Base-by-base conservation (phyloP, 148 eudicot genomes). In the Vaccinium macrocarpon region DNA sequence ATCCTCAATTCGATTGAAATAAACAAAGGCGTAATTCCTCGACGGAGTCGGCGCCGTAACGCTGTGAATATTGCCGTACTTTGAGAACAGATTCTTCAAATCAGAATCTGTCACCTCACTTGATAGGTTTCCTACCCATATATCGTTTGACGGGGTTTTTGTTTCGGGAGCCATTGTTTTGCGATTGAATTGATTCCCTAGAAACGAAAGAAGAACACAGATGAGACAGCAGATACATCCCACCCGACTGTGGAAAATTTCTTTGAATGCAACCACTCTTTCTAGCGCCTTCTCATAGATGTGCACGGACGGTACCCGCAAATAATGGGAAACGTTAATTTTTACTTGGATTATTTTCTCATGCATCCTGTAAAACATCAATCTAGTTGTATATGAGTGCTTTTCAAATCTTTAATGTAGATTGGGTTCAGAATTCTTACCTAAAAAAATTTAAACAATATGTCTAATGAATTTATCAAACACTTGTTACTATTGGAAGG, bases 101-200 rank as follows among this genome's bases (percentile, higher is more conserved):
- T 96, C 98, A 0, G 96, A 49, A 29, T 94, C 96, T 0, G 91
- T 83, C 0, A 94, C 91, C 1, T 92, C 93, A 23, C 86, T 29
- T 0, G 95, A 62, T 48, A 96, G 19, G 81, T 94, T 96, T 2
- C 98, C 98, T 1, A 96, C 93, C 95, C 95, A 96, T 3, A 94
- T 88, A 87, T 92, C 92, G 87, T 91, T 91, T 56, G 96, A 87
- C 1, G 91, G 83, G 84, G 23, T 3, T 84, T 80, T 72, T 73
- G 42, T 4, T 32, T 9, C 71, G 27, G 80, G 52, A 13, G 74
- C 29, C 87, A 85, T 85, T 15, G 18, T 51, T 11, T 1, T 15
- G 57, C 59, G 57, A 10, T 49, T 25, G 23, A 48, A 13, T 46
- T 25, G n/a, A 75, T 8, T 11, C 78, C 53, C 57, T 75, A 46